Percentiles rank a stretch among this genome's conserved stretches.
Evolutionary conservation across 192 early-diverging fungal species (phyloP).

Genomic region (Backusella sp.): DNA sequence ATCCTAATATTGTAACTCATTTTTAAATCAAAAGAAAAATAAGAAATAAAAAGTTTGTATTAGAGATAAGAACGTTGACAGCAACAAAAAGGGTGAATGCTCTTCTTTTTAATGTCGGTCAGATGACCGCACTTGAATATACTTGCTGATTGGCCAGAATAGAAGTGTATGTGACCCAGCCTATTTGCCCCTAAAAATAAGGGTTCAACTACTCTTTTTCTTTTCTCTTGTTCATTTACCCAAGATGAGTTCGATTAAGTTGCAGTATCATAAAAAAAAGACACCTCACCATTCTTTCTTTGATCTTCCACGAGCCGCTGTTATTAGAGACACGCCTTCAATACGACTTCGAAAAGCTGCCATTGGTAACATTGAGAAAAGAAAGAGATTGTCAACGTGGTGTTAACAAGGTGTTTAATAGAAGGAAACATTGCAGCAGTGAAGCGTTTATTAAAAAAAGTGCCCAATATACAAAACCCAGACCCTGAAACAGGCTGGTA

Average conservation of each 20-base stretch:
- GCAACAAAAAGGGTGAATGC: no score
- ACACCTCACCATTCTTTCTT: slow-evolving; percentile 23
- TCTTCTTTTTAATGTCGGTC: no score
- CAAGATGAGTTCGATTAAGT: background rate
- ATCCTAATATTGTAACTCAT: no score
- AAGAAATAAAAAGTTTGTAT: no score
- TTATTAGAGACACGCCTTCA: slow-evolving; percentile 31
- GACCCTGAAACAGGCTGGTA: slow-evolving; percentile 41
- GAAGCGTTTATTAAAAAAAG: slow-evolving; percentile 31
- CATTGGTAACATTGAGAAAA: slow-evolving; percentile 19
- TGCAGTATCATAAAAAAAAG: background rate
- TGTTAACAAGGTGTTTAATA: background rate
- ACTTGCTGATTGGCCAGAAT: no score
- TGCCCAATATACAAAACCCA: slow-evolving; percentile 34
- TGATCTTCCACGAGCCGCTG: slow-evolving; percentile 30
- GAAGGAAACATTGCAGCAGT: slow-evolving; percentile 40
- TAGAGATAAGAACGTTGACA: no score
- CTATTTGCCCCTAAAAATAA: background rate
- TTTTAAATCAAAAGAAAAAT: no score
- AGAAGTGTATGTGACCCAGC: no score
- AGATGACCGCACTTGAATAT: no score
- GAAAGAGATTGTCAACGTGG: background rate
- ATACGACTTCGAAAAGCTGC: slow-evolving; percentile 35
- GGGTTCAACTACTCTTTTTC: background rate
- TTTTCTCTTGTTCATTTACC: background rate